Percentiles rank a stretch among this genome's conserved stretches.
phyloP scores from a whole-genome alignment of 768 basidiomycete species.

The Rhizopogon roseolus region DNA sequence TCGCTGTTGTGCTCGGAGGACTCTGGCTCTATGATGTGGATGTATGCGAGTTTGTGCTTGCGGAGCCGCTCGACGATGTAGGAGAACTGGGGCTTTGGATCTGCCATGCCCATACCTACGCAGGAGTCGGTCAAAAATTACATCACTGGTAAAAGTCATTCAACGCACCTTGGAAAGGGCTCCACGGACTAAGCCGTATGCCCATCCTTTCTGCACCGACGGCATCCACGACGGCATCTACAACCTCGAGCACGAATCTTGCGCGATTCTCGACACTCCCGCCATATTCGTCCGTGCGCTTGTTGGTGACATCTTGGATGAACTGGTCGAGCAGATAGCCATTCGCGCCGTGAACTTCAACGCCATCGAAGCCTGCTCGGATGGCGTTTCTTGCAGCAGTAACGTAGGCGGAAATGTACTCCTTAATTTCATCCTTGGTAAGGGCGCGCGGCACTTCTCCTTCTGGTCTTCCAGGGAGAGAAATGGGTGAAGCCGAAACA shows the following conservation, averaged over 20 bases:
- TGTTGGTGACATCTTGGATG: conserved; percentile 48
- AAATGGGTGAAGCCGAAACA: conserved; percentile 30
- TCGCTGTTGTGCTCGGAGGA: conserved; percentile 29
- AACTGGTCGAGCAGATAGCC: conserved; percentile 60
- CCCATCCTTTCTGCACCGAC: conserved; percentile 50
- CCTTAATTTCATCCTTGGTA: conserved; percentile 27
- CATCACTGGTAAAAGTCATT: background rate
- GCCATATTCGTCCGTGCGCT: conserved; percentile 62
- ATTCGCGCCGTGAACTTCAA: conserved; percentile 40
- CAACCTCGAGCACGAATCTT: conserved; percentile 51
- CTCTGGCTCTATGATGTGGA: conserved; percentile 46
- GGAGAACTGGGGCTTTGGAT: conserved; percentile 51
- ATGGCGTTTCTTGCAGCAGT: conserved; percentile 31
- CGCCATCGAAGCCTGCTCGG: conserved; percentile 41
- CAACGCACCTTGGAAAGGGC: conserved; percentile 10
- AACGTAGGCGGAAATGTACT: conserved; percentile 23
- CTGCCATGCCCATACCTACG: conserved; percentile 45
- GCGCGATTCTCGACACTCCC: conserved; percentile 59
- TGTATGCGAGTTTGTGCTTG: conserved; percentile 39
- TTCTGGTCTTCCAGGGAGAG: conserved; percentile 5
- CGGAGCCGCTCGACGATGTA: conserved; percentile 41
- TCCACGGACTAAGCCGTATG: conserved; percentile 58
- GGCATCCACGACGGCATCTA: conserved; percentile 44
- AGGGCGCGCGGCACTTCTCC: conserved; percentile 14
- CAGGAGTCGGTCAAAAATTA: conserved; percentile 12